A percentile compares a stretch with the other conserved stretches of the same genome.
Evolutionary conservation across 1,139 yeast genomes (phyloP).

Genomic region (Suhomyces bribrorum): DNA sequence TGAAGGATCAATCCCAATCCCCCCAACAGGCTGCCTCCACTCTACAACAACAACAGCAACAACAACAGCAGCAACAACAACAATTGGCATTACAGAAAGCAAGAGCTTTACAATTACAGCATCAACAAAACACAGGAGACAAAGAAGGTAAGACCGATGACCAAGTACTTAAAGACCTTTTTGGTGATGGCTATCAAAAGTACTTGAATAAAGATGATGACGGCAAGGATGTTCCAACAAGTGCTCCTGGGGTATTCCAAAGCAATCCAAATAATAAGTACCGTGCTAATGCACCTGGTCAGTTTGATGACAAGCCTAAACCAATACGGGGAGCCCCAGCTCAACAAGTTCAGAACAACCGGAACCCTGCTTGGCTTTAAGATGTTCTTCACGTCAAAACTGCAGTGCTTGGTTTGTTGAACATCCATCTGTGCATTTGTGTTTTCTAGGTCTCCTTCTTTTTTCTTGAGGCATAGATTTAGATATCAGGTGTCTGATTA

Average conservation of each 20-base stretch:
- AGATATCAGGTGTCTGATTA: no score
- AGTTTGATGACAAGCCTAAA: conserved; percentile 12
- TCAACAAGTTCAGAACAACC: conserved; percentile 13
- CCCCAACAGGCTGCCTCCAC: conserved; percentile 3
- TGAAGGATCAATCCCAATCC: background rate
- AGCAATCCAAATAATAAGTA: conserved; percentile 5
- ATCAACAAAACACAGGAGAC: conserved; percentile 8
- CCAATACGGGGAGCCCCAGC: conserved; percentile 11
- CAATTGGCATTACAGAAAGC: conserved; percentile 13
- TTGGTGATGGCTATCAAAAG: conserved; percentile 9
- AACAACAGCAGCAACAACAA: conserved; percentile 14
- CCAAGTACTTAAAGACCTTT: background rate
- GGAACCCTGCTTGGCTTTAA: conserved; percentile 14
- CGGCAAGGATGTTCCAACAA: conserved; percentile 1
- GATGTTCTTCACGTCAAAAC: no score
- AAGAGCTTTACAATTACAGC: conserved; percentile 13
- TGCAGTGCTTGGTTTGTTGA: no score
- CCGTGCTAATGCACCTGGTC: conserved; percentile 7
- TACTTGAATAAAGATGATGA: conserved; percentile 5
- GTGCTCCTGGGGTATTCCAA: conserved; percentile 1
- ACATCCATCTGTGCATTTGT: no score
- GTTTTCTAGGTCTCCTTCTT: no score
- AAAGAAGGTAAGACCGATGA: conserved; percentile 4
- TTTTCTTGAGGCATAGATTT: no score
- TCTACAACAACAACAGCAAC: conserved; percentile 7